These are phyloP conservation scores for Fagus sylvatica DNA, from an alignment of 306 rosid species.

Conservation along the genomic window DNA sequence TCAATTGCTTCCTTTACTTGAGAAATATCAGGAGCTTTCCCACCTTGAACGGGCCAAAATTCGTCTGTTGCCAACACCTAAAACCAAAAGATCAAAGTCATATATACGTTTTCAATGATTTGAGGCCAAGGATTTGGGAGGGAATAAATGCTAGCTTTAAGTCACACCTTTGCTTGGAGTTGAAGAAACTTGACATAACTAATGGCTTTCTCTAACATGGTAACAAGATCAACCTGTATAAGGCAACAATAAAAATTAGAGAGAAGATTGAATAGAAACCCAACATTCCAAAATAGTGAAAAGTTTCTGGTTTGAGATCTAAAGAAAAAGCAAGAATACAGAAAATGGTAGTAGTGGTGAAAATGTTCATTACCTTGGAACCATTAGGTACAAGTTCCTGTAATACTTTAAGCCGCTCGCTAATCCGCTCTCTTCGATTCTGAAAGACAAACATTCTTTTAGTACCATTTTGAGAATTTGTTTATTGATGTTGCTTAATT, in stretches of 20 bases:
- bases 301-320: neutral
- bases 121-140: neutral
- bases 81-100: neutral
- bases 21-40: slow-evolving; percentile 79
- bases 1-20: slow-evolving; percentile 96
- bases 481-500: slow-evolving; percentile 11
- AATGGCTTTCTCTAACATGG: slow-evolving; percentile 93
- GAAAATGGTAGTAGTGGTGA: slow-evolving; percentile 2
- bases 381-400: slow-evolving; percentile 90
- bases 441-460: slow-evolving; percentile 53
- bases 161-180: slow-evolving; percentile 82
- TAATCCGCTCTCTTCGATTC: slow-evolving; percentile 96
- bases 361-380: slow-evolving; percentile 59
- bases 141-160: neutral
- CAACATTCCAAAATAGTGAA: neutral
- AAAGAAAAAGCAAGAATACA: slow-evolving; percentile 8
- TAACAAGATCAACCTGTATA: slow-evolving; percentile 82
- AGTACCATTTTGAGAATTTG: slow-evolving; percentile 7
- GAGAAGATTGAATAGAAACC: neutral
- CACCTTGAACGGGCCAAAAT: slow-evolving; percentile 87
- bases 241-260: neutral
- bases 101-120: neutral
- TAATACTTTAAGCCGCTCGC: slow-evolving; percentile 79
- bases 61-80: slow-evolving; percentile 92
- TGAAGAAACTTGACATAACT: slow-evolving; percentile 94